Conservation (phyloP, 768 basidiomycete species). For the Mycena capillaripes region DNA sequence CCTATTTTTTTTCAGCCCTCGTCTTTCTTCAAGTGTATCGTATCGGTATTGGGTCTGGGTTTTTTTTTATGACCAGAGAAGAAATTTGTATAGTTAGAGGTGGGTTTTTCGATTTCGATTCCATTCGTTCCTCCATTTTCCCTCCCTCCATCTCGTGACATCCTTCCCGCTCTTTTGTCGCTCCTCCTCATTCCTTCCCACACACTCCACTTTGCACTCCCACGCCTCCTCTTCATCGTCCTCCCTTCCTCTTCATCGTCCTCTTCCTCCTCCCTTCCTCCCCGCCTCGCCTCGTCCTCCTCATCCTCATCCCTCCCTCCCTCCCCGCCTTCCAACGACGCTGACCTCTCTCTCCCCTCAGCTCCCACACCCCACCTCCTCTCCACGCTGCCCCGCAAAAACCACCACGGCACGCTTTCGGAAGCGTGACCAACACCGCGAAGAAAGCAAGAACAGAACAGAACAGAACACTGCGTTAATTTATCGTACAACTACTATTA, state of each 20-base stretch:
- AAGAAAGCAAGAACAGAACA: neutral
- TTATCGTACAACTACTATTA: neutral
- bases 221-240: too few relatives aligned
- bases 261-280: too few relatives aligned
- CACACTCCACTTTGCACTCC: neutral
- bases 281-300: neutral
- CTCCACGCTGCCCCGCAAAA: neutral
- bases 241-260: too few relatives aligned
- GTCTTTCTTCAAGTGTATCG: neutral
- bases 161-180: neutral
- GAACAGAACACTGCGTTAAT: neutral
- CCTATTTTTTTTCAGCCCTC: too few relatives aligned
- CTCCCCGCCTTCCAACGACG: neutral
- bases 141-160: too few relatives aligned
- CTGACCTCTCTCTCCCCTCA: neutral
- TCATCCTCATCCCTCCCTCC: too few relatives aligned
- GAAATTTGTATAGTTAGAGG: slow-evolving; percentile 13
- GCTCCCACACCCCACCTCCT: neutral
- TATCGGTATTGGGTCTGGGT: neutral
- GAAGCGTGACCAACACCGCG: neutral
- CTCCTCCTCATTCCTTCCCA: neutral
- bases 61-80: too few relatives aligned
- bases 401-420: neutral
- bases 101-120: neutral
- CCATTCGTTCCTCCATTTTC: too few relatives aligned